Evolutionary conservation across 2,329 filamentous ascomycete genomes (phyloP), one percentile per base, ranked within the genome.

Genomic region (Drechslerella stenobrocha): DNA sequence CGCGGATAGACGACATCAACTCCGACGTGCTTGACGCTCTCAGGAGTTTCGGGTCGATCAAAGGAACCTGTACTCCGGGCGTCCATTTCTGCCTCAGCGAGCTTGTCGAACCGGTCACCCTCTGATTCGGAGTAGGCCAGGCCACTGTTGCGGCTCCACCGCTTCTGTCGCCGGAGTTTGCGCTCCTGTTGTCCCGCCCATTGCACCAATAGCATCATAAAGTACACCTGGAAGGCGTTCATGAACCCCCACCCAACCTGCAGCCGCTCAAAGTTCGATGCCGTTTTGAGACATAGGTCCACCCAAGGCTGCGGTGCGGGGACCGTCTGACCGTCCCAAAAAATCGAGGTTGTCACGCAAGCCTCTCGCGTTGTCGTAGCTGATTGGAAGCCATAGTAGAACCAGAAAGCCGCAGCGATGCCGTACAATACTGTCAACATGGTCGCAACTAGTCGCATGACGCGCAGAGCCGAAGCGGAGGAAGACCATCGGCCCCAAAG

Each of bases 151-250:
- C 55, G 55, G 30, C 63, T 67, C 55, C 55, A 67, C 1, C 63
- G 55, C 37, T 51, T 67, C 30, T 67, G 63, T 24, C 56, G 63
- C 20, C 47, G 42, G 3, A 67, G 55, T 13, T 52, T 50, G 2
- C 57, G 63, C 40, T 59, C 55, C 28, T 67, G 50, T 24, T 67
- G 55, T 3, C 55, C 18, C 7, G 63, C 35, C 63, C 63, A 67
- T 40, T 45, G 42, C 5, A 60, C 52, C 3, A 67, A 50, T 15
- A 67, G 18, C 63, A 60, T 51, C 63, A 67, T 67, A 37, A 67
- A 67, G 37, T 67, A 67, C 23, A 60, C 63, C 26, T 67, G 63
- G 28, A 67, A 47, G 23, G 50, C 55, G 28, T 67, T 67, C 55
- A 67, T 60, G 45, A 60, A 67, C 4, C 63, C 63, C 63, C 63